These are phyloP conservation scores for Pittosporum tobira DNA, from an alignment of 129 eudicot species.

Conservation along the genomic window DNA sequence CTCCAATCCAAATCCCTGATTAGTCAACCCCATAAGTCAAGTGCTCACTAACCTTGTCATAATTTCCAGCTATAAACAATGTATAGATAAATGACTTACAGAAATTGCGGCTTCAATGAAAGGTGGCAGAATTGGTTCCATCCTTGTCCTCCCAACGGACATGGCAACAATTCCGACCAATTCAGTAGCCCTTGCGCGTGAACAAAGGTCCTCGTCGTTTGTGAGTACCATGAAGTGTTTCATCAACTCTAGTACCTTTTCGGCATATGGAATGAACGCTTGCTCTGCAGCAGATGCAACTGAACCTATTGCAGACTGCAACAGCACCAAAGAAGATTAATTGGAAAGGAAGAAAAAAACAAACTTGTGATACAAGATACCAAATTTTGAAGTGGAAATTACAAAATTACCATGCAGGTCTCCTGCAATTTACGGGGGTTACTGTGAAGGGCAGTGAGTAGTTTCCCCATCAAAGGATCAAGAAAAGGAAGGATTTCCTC, in stretches of 20 bases:
- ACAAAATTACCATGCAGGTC: slow-evolving; percentile 85
- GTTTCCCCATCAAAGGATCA: slow-evolving; percentile 81
- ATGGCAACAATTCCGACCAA: slow-evolving; percentile 96
- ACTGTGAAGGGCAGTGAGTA: slow-evolving; percentile 66
- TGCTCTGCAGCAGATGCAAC: slow-evolving; percentile 98
- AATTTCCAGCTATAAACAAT: slow-evolving; percentile 5
- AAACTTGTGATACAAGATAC: slow-evolving; percentile 3
- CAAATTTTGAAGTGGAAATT: slow-evolving; percentile 5
- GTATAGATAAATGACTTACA: slow-evolving; percentile 24
- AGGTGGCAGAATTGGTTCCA: slow-evolving; percentile 92
- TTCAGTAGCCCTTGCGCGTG: slow-evolving; percentile 98
- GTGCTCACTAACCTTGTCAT: slow-evolving; percentile 1
- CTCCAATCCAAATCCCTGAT: slow-evolving; percentile 82
- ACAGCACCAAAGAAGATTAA: slow-evolving; percentile 15
- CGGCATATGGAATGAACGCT: slow-evolving; percentile 92
- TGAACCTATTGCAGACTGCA: slow-evolving; percentile 97
- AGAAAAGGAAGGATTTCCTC: slow-evolving; percentile 90
- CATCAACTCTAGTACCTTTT: slow-evolving; percentile 88
- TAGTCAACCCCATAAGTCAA: slow-evolving; percentile 16
- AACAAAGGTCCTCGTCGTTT: slow-evolving; percentile 84
- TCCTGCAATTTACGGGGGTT: slow-evolving; percentile 86
- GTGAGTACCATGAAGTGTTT: slow-evolving; percentile 85
- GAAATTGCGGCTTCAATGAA: slow-evolving; percentile 94
- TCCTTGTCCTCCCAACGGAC: slow-evolving; percentile 86
- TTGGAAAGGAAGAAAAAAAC: background rate